Base-by-base conservation (phyloP, 805 yeast species). In the Komagataella ulmi region DNA sequence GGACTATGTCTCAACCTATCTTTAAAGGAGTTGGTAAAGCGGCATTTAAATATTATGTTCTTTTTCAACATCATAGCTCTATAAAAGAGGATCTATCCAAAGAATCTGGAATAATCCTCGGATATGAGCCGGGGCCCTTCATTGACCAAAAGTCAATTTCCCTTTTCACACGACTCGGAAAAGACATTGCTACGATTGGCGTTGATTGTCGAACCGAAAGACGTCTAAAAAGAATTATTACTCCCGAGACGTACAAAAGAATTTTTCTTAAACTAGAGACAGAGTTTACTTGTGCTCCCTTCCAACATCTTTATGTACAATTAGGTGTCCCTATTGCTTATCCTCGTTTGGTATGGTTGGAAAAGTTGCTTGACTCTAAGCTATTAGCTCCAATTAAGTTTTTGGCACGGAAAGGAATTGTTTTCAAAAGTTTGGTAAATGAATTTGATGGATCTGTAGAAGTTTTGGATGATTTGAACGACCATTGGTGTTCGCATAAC, bases 201-300 rank as follows among this genome's bases (percentile, higher is more conserved):
- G 68, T 93, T 10, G 99, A 91, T 66, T 91, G 98, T 63, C 80
- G 99, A 62, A 88, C 96, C 1, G 99, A 91, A 65, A 77, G 99
- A 54, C 80, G 78, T 48, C 68, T 79, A 55, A 71, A 74, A 21
- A 75, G 77, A 59, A 71, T 91, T 47, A 70, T 87, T 7, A 60
- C 75, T 2, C 65, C 66, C 1, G 69, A 67, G 3, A 75, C 91
- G 0, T 93, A 91, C 64, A 64, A 73, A 3, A 53, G 62, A 3
- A 71, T 86, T 1, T 91, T 90, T 60, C 56, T 71, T 14, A 73
- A 96, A 23, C 53, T 89, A 43, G 59, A 67, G 36, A 53, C 65
- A 7, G 97, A 88, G 63, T 61, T 86, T 4, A 54, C 61, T 2
- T 60, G 63, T 6, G 65, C 77, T 10, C 77, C 77, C 23, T 73